phyloP scores from a whole-genome alignment of 768 basidiomycete genomes.

The Suillus subaureus region DNA sequence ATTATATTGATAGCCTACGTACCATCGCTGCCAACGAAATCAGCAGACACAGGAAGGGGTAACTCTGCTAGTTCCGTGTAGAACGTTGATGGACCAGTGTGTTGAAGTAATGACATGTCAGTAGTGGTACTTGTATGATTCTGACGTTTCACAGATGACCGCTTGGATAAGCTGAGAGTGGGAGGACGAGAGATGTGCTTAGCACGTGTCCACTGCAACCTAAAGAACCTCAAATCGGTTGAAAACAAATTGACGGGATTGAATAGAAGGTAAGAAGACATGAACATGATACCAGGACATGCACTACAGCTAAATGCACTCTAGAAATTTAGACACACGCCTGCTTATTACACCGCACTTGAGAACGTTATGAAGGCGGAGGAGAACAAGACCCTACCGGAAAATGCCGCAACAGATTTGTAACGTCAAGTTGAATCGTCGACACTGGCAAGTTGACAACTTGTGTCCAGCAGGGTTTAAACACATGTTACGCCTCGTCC shows the following conservation, averaged over 20 bases:
- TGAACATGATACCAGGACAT: too few relatives aligned
- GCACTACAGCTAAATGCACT: background rate
- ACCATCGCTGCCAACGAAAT: constrained; percentile 28
- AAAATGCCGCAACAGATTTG: background rate
- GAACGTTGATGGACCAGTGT: constrained; percentile 17
- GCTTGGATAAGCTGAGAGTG: background rate
- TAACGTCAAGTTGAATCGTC: too few relatives aligned
- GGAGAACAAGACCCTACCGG: background rate
- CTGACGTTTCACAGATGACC: background rate
- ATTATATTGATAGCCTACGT: constrained; percentile 25
- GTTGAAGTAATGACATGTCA: constrained; percentile 12
- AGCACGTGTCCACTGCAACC: too few relatives aligned
- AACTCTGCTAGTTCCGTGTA: constrained; percentile 44
- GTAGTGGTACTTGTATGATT: background rate
- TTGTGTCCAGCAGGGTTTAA: too few relatives aligned
- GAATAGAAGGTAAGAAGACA: too few relatives aligned
- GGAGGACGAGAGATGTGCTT: too few relatives aligned
- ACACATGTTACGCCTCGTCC: too few relatives aligned
- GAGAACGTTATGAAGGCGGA: background rate
- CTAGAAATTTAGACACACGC: background rate
- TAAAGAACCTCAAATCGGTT: too few relatives aligned
- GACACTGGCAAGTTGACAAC: too few relatives aligned
- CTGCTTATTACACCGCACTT: background rate
- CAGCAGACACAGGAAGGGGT: constrained; percentile 38
- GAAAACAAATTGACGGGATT: too few relatives aligned